Conservation (phyloP, 768 basidiomycete genomes). For the Pleurotus citrinopileatus region DNA sequence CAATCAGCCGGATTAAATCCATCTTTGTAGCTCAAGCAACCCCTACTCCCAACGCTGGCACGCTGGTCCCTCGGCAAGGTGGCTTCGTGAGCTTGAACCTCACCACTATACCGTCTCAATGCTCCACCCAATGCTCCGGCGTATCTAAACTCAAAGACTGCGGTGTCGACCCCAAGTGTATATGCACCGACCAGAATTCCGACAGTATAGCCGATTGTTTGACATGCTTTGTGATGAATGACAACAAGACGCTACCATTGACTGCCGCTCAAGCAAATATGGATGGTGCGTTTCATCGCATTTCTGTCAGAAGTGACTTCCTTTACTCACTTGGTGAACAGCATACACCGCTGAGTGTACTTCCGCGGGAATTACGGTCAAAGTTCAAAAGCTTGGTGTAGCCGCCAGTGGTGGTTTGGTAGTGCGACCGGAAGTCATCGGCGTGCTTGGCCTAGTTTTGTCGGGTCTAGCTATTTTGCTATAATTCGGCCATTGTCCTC, state of each 20-base stretch:
- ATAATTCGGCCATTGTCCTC: background rate
- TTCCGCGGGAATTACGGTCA: background rate
- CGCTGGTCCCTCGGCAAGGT: background rate
- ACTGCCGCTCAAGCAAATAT: background rate
- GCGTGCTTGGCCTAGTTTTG: background rate
- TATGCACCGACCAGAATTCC: background rate
- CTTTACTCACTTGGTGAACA: background rate
- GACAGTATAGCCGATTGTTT: constrained; percentile 1
- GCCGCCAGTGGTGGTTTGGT: background rate
- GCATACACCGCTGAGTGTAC: background rate
- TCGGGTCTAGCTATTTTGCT: background rate
- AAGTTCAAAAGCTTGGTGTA: background rate
- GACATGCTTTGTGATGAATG: constrained; percentile 1
- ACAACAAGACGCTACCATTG: background rate
- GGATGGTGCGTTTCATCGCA: background rate
- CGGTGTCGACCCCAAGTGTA: background rate
- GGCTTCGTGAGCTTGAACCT: constrained; percentile 1
- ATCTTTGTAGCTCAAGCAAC: background rate
- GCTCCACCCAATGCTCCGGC: background rate
- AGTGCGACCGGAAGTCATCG: background rate
- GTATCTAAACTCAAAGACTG: constrained; percentile 5
- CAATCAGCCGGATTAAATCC: background rate
- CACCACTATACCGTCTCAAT: background rate
- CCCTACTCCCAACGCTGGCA: background rate
- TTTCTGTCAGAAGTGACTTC: background rate